Base-by-base conservation (phyloP, 1,284 basidiomycete species). In the Pterula multifida region DNA sequence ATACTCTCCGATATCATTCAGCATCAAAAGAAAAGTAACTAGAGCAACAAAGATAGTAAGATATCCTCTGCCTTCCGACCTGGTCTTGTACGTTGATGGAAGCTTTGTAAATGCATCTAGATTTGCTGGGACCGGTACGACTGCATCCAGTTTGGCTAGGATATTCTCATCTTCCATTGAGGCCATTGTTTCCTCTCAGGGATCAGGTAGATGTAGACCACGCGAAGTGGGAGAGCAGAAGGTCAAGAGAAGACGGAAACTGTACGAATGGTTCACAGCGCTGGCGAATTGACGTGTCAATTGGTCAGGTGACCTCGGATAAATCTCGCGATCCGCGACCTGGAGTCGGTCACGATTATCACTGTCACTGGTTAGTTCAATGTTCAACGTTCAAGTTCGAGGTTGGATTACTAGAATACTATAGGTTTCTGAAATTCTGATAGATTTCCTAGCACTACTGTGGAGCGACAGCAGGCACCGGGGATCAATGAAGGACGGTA, bases 91-190 rank as follows among this genome's bases (percentile, higher is more conserved):
- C 0, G 89, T 85, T 12, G 88, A 77, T 23, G 90, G 88, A 3
- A 93, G 73, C 66, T 96, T 93, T 47, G 90, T 89, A 60, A 92
- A 92, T 0, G 90, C 90, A 69, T 90, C 87, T 67, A 89, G 85
- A 56, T 78, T 64, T 22, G 68, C 67, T 50, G 39, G 39, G 79
- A 55, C 57, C 19, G 72, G 67, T 0, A 61, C 59, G 42, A 57
- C 58, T 24, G 55, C 53, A 56, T 68, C 64, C 50, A 71, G 60
- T 49, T 60, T 59, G 50, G 61, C 60, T 26, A 67, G 55, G 19
- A 66, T 45, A 19, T 25, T 45, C 19, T 28, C 23, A 24, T 44
- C 49, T 24, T 50, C 49, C 39, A 9, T 42, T 17, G 39, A 17
- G 39, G 39, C 6, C 39, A 42, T 42, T 9, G 6, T 42, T 42